Percentiles rank a stretch among this genome's conserved stretches.
Conservation (phyloP, 78 protist genomes). For the Pigoraptor vietnamica region DNA sequence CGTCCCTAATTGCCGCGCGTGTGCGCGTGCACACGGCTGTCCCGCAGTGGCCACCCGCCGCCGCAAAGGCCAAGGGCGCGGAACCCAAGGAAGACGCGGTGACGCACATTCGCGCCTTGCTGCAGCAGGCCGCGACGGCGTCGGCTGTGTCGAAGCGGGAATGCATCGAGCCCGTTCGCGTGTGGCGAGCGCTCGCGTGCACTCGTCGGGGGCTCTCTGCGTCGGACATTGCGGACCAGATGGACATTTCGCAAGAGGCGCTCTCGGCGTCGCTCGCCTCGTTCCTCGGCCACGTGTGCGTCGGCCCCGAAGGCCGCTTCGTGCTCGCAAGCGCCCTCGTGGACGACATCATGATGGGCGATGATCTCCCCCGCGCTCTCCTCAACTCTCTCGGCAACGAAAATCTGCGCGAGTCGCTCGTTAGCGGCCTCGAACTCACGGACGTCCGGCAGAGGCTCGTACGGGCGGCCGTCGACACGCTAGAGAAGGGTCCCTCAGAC, state of each 20-base stretch:
- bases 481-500: background rate
- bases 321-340: background rate
- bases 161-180: background rate
- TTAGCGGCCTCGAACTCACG: background rate
- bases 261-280: background rate
- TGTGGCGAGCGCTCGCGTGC: background rate
- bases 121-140: background rate
- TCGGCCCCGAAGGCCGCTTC: background rate
- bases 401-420: background rate
- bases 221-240: background rate
- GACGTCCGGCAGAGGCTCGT: background rate
- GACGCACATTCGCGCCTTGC: background rate
- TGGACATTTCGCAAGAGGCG: background rate
- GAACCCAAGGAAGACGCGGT: background rate
- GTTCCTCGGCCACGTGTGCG: background rate
- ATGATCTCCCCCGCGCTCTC: background rate
- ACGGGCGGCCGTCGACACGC: background rate
- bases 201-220: background rate
- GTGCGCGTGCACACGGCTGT: background rate
- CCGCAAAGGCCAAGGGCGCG: background rate
- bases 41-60: background rate
- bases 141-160: background rate
- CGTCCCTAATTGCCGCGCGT: background rate
- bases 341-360: background rate
- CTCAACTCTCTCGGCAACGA: background rate